Percentiles rank a stretch among this genome's conserved stretches.
phyloP scores from a whole-genome alignment of 208 protist species.

The Crithidia acanthocephali region DNA sequence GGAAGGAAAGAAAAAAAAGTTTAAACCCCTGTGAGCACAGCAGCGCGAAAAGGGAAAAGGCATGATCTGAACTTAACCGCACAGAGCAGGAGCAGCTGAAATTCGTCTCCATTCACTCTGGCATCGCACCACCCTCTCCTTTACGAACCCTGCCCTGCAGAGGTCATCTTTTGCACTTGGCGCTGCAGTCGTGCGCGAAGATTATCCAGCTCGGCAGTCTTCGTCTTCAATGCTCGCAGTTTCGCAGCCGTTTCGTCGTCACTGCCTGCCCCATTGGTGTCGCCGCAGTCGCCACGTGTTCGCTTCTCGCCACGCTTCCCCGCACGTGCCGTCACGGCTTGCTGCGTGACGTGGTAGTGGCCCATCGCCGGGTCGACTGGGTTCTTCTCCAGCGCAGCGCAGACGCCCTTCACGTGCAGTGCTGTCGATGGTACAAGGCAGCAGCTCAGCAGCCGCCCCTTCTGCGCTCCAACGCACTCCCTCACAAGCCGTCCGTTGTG shows the following conservation, averaged over 20 bases:
- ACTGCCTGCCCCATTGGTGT: not conserved
- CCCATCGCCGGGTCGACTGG: slow-evolving; percentile 46
- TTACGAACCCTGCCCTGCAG: not conserved
- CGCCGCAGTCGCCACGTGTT: not conserved
- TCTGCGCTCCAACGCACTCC: slow-evolving; percentile 48
- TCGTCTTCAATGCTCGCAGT: slow-evolving; percentile 24
- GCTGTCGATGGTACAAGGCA: slow-evolving; percentile 26
- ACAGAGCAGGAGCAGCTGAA: too few species aligned
- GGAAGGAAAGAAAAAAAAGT: too few species aligned
- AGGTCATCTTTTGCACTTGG: slow-evolving; percentile 10
- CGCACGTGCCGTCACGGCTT: not conserved
- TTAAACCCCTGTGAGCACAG: too few species aligned
- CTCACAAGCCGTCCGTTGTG: slow-evolving; percentile 34
- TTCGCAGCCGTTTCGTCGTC: not conserved
- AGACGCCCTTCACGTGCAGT: slow-evolving; percentile 23
- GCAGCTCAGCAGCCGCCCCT: slow-evolving; percentile 50
- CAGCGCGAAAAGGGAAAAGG: too few species aligned
- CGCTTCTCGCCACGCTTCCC: slow-evolving; percentile 13
- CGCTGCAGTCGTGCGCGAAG: slow-evolving; percentile 31
- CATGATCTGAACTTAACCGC: too few species aligned
- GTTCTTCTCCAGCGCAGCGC: slow-evolving; percentile 56
- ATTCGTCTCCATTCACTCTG: too few species aligned
- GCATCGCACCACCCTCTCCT: too few species aligned
- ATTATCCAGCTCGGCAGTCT: slow-evolving; percentile 37
- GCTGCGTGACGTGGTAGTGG: slow-evolving; percentile 30